Base-by-base conservation (phyloP, 2,329 filamentous ascomycete genomes). In the Colletotrichum liaoningense region DNA sequence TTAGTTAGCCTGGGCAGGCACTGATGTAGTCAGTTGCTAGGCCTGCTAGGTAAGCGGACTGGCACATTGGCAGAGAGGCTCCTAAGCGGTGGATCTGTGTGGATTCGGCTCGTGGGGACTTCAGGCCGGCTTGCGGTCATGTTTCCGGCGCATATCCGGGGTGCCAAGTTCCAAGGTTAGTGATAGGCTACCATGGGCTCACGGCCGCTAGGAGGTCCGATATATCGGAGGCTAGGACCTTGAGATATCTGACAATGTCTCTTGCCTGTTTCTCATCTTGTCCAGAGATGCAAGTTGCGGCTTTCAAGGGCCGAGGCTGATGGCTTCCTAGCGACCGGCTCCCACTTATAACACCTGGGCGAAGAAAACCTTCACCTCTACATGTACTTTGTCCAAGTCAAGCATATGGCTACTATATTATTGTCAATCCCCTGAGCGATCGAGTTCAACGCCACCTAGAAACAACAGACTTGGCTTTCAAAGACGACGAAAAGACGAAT, bases 61-160 rank as follows among this genome's bases (percentile, higher is more conserved):
- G 19, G 19, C 42, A 49, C 7, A 49, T 22, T 49, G 42, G 42
- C 19, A 49, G 42, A 57, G 54, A 52, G 60, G 24, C 49, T 14
- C 54, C 16, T 1, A 22, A n/a, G 22, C 42, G 59, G 67, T 54
- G 60, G 60, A 49, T 22, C 60, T 12, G 6, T 49, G 28, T 30
- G 62, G 56, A 30, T 33, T 60, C 55, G 22, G 30, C 8, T 22
- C 22, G 24, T 46, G 46, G 55, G 46, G 57, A 11, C n/a, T 24
- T 60, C 19, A 19, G 55, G 57, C 49, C 64, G 24, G 30, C 35
- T 11, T 30, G 19, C 19, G 33, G 26, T 62, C 63, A 57, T 62
- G 69, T 72, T 24, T 14, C 46, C 35, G 64, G 46, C 26, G 28
- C 46, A 63, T 63, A 35, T 63, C 60, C 42, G 60, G 28, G 14